A percentile compares a stretch with the other conserved stretches of the same genome.
Conservation (phyloP, 2,329 filamentous ascomycete genomes). For the Cladosporium sp. region DNA sequence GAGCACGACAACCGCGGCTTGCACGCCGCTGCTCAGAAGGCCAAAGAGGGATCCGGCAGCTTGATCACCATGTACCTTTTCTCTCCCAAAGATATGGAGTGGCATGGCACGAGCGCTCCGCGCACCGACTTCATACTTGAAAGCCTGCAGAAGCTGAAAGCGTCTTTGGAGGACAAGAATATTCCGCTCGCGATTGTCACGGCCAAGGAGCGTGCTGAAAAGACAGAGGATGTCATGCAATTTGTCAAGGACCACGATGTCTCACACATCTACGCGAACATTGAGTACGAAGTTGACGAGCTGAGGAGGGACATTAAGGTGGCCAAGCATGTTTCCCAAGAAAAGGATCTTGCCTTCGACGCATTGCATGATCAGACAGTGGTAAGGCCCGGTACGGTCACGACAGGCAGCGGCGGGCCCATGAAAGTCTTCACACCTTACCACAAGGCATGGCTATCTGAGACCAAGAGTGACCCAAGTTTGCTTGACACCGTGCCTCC, state of each 20-base stretch:
- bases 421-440: conserved; percentile 50
- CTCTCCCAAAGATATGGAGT: conserved; percentile 43
- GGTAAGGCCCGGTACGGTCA: conserved; percentile 40
- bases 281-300: conserved; percentile 91
- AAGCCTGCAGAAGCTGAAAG: conserved; percentile 39
- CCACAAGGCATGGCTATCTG: conserved; percentile 41
- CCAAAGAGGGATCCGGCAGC: conserved; percentile 37
- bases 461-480: conserved; percentile 37
- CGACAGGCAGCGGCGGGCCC: conserved; percentile 38
- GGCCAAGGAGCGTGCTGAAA: conserved; percentile 37
- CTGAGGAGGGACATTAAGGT: conserved; percentile 52
- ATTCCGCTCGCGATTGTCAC: conserved; percentile 45
- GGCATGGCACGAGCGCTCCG: conserved; percentile 46
- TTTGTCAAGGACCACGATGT: conserved; percentile 41
- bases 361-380: conserved; percentile 46
- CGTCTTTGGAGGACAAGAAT: conserved; percentile 41
- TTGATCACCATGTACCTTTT: conserved; percentile 43
- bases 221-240: conserved; percentile 36
- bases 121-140: conserved; percentile 45
- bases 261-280: conserved; percentile 46
- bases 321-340: conserved; percentile 30
- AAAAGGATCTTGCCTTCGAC: conserved; percentile 35
- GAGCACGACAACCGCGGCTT: conserved; percentile 46
- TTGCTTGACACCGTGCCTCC: conserved; percentile 38
- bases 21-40: conserved; percentile 41